These are phyloP conservation scores for Chimonanthus salicifolius DNA, from an alignment of 164 flowering plant genomes.

Conservation along the genomic window DNA sequence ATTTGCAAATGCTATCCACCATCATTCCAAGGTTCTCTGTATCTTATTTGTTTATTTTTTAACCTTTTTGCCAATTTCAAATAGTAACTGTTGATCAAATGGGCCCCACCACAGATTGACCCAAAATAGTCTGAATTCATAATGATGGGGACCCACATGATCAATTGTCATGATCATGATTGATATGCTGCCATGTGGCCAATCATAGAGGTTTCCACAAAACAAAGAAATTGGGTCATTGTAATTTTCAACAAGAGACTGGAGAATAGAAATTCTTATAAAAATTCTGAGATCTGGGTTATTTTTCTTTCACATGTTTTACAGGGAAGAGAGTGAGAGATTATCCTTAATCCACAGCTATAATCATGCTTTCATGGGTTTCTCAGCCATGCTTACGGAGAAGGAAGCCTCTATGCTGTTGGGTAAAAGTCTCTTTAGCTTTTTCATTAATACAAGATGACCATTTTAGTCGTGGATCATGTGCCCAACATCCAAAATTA, in stretches of 20 bases:
- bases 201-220: too few relatives aligned
- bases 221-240: background rate
- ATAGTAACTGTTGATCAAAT: background rate
- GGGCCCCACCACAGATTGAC: background rate
- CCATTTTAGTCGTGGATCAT: background rate
- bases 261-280: background rate
- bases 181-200: background rate
- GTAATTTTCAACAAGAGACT: background rate
- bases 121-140: background rate
- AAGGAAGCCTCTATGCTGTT: slow-evolving; percentile 62
- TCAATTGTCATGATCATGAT: background rate
- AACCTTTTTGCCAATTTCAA: background rate
- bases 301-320: slow-evolving; percentile 3
- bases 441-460: too few relatives aligned
- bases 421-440: slow-evolving; percentile 26
- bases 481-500: too few relatives aligned
- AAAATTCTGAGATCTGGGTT: background rate
- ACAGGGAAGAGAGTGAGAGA: slow-evolving; percentile 54
- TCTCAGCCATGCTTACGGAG: slow-evolving; percentile 79
- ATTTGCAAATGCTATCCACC: slow-evolving; percentile 49
- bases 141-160: background rate
- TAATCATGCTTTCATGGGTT: slow-evolving; percentile 66
- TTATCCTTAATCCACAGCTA: slow-evolving; percentile 48
- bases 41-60: background rate
- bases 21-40: slow-evolving; percentile 51